phyloP scores from a whole-genome alignment of 352 stramenopile species.

The Pythium dissimile region DNA sequence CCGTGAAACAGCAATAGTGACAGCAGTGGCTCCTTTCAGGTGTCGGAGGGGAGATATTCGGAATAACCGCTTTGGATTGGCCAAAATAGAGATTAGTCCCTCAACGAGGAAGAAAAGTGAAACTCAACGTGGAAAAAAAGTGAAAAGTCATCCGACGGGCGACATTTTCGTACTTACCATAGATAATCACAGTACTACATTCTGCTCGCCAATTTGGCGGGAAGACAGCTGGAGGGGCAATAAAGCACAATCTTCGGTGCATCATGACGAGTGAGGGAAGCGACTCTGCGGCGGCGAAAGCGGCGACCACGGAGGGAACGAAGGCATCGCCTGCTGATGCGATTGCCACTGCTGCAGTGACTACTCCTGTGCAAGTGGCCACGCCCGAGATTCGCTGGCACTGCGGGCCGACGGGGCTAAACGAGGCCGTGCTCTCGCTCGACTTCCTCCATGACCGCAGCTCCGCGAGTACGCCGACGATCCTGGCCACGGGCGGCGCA shows the following conservation, averaged over 20 bases:
- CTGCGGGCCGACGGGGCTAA: constrained; percentile 83
- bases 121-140: not conserved
- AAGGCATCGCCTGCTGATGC: not conserved
- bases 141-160: not conserved
- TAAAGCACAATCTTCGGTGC: too few relatives aligned
- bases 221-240: not conserved
- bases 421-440: constrained; percentile 82
- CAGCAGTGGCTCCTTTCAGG: too few relatives aligned
- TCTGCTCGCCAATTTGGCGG: constrained; percentile 14
- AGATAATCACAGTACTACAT: too few relatives aligned
- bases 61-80: not conserved
- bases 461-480: constrained; percentile 2
- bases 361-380: constrained; percentile 40
- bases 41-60: not conserved
- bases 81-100: not conserved
- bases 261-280: too few relatives aligned
- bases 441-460: constrained; percentile 56
- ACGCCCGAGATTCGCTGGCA: constrained; percentile 87
- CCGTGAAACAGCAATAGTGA: too few relatives aligned
- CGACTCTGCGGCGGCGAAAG: not conserved
- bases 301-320: not conserved
- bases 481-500: constrained; percentile 78
- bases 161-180: constrained; percentile 2
- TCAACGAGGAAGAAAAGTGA: not conserved
- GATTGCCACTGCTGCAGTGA: too few relatives aligned